Evolutionary conservation across 805 yeast species (phyloP), one percentile per base, ranked within the genome.

Genomic region (Vanderwaltozyma yarrowii): DNA sequence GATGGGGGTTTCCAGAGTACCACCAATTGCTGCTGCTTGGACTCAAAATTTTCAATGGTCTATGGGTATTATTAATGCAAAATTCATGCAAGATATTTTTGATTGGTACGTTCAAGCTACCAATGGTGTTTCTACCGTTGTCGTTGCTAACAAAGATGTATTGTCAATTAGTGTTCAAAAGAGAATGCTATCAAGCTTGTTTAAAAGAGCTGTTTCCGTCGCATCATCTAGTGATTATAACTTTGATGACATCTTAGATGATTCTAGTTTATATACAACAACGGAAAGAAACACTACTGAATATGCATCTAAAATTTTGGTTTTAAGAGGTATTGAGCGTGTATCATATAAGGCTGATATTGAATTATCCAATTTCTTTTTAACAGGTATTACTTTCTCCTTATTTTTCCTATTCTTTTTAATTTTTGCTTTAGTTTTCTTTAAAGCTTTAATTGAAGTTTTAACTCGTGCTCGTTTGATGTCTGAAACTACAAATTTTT

Each of bases 1-100:
- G 96, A 80, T 87, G 87, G 96, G 94, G 40, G 96, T 89, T 23
- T 74, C 85, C 16, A 68, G 75, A 43, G 83, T 86, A 16, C 98
- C 98, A 2, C 98, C 98, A 2, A 88, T 92, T 49, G 97, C 96
- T 5, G 86, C 95, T 3, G 88, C 97, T 2, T 89, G 98, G 98
- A 78, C 94, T 24, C 95, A 89, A 62, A 92, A 89, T 65, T 92
- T 92, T 68, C 78, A 76, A 61, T 89, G 97, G 97, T 78, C 96
- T 2, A 74, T 89, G 74, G 98, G 98, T 33, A 79, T 89, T 46
- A 83, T 92, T 50, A 71, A 73, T 38, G 75, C 78, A 7, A 60
- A 63, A 12, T 84, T 87, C 52, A 80, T 89, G 75, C 96, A 88
- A 60, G 60, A 68, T 31, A 82, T 86, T 45, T 80, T 92, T 46